A percentile compares a stretch with the other conserved stretches of the same genome.
phyloP scores from a whole-genome alignment of 805 yeast species.

The Candida caryicola region DNA sequence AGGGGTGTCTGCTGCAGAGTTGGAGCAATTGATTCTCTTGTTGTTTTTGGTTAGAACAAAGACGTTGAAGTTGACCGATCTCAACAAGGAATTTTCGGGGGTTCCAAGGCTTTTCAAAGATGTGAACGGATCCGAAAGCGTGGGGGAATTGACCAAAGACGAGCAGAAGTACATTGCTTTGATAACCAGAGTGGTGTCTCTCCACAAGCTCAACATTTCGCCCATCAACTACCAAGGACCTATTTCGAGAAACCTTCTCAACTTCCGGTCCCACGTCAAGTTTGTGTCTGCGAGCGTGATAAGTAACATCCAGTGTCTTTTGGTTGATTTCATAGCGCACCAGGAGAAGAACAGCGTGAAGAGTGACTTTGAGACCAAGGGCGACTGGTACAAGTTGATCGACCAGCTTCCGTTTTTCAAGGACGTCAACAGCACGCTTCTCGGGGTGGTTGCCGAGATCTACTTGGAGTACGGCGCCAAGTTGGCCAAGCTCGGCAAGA shows the following conservation, averaged over 20 bases:
- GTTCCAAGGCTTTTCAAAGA: slow-evolving; percentile 34
- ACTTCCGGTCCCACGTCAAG: slow-evolving; percentile 63
- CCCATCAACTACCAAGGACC: slow-evolving; percentile 61
- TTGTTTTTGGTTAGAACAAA: slow-evolving; percentile 42
- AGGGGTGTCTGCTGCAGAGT: slow-evolving; percentile 14
- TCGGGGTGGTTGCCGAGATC: slow-evolving; percentile 58
- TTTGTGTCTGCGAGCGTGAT: slow-evolving; percentile 49
- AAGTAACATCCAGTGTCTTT: slow-evolving; percentile 52
- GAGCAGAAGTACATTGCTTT: slow-evolving; percentile 35
- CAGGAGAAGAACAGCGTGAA: slow-evolving; percentile 48
- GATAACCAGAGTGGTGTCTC: slow-evolving; percentile 36
- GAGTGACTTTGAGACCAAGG: slow-evolving; percentile 35
- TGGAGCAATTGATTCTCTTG: slow-evolving; percentile 47
- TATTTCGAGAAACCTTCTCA: slow-evolving; percentile 61
- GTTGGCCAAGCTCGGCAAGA: slow-evolving; percentile 21
- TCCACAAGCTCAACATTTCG: slow-evolving; percentile 33
- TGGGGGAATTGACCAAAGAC: slow-evolving; percentile 33
- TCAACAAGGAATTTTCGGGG: slow-evolving; percentile 29
- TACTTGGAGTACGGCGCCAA: slow-evolving; percentile 45
- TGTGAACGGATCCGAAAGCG: slow-evolving; percentile 1
- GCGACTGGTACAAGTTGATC: slow-evolving; percentile 59
- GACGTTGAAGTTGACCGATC: slow-evolving; percentile 39
- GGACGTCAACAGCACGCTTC: slow-evolving; percentile 55
- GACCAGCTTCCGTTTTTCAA: slow-evolving; percentile 59
- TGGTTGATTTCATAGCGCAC: slow-evolving; percentile 49